Conservation (phyloP, 768 basidiomycete genomes). For the Lactarius tabidus region DNA sequence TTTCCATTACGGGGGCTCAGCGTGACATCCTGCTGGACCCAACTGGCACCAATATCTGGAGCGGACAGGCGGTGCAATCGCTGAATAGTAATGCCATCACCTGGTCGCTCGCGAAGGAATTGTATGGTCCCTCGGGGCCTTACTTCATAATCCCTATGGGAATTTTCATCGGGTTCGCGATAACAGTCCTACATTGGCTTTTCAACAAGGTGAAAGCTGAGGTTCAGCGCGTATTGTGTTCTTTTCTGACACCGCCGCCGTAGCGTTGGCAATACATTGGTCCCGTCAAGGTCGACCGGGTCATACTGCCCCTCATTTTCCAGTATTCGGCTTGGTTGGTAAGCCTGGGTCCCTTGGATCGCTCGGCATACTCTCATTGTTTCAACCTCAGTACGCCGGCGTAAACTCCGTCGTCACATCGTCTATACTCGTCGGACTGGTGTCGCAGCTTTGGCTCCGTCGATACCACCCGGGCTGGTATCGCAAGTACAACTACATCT, state of each 20-base stretch:
- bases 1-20: conserved; percentile 49
- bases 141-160: conserved; percentile 56
- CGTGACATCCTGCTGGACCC: conserved; percentile 50
- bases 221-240: background rate
- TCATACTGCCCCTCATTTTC: conserved; percentile 57
- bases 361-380: conserved; percentile 14
- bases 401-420: conserved; percentile 50
- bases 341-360: background rate
- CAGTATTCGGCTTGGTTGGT: conserved; percentile 40
- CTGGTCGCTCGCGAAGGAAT: conserved; percentile 57
- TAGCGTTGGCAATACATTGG: conserved; percentile 56
- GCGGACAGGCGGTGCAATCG: conserved; percentile 37
- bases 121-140: conserved; percentile 51
- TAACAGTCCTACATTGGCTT: conserved; percentile 51
- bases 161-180: conserved; percentile 50
- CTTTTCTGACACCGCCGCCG: conserved; percentile 3
- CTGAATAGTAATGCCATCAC: conserved; percentile 58
- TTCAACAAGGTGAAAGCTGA: conserved; percentile 41
- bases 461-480: conserved; percentile 46
- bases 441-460: conserved; percentile 45
- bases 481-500: conserved; percentile 59
- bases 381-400: conserved; percentile 37
- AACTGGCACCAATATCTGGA: conserved; percentile 57
- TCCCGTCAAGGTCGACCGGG: conserved; percentile 43
- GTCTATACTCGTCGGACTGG: conserved; percentile 45